Evolutionary conservation across 805 yeast species (phyloP).

Genomic region (Candida maltosa): DNA sequence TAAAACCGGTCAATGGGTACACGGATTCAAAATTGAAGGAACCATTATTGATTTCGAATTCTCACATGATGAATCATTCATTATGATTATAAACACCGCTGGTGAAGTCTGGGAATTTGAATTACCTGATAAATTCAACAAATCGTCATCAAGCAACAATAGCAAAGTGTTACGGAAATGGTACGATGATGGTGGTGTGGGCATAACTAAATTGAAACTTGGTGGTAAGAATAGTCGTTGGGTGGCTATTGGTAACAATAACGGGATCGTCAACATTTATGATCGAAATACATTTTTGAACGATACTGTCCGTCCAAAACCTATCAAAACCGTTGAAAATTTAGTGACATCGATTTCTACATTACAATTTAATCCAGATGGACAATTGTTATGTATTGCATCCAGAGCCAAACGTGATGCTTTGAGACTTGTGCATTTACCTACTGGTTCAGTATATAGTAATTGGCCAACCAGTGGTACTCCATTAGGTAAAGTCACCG

Average conservation of each 20-base stretch:
- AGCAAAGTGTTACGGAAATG: constrained; percentile 61
- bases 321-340: constrained; percentile 69
- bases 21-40: constrained; percentile 89
- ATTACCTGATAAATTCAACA: constrained; percentile 12
- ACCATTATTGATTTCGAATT: constrained; percentile 78
- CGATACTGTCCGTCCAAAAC: constrained; percentile 30
- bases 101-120: constrained; percentile 91
- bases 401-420: constrained; percentile 86
- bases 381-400: constrained; percentile 83
- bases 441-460: constrained; percentile 78
- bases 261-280: constrained; percentile 87
- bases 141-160: constrained; percentile 17
- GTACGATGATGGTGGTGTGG: constrained; percentile 84
- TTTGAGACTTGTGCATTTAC: constrained; percentile 79
- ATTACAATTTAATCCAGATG: constrained; percentile 76
- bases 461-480: constrained; percentile 99
- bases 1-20: constrained; percentile 77
- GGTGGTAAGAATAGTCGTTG: constrained; percentile 73
- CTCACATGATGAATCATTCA: constrained; percentile 41
- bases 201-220: constrained; percentile 70
- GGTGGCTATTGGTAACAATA: constrained; percentile 84
- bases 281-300: constrained; percentile 44
- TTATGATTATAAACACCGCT: constrained; percentile 60
- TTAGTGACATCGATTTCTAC: constrained; percentile 77
- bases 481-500: constrained; percentile 91